phyloP scores from a whole-genome alignment of 2,329 filamentous ascomycete species.

The Mycosphaerella sp. region DNA sequence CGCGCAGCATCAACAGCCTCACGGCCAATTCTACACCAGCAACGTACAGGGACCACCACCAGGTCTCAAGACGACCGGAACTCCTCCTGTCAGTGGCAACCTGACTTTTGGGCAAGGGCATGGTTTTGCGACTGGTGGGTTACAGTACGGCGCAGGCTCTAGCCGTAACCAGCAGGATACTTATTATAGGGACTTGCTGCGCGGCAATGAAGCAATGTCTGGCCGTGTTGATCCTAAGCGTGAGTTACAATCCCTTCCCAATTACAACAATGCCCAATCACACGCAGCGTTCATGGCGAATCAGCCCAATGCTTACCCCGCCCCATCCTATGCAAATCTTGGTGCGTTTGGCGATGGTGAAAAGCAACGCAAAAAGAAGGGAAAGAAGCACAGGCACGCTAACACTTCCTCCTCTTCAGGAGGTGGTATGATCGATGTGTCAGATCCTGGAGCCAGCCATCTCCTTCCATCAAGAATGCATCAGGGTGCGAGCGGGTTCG shows the following conservation, averaged over 20 bases:
- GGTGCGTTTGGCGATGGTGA: slow-evolving; percentile 28
- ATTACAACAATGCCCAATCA: slow-evolving; percentile 21
- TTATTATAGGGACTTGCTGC: slow-evolving; percentile 22
- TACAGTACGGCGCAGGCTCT: slow-evolving; percentile 56
- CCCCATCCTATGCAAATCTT: slow-evolving; percentile 24
- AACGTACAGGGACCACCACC: slow-evolving; percentile 91
- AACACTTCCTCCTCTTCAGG: slow-evolving; percentile 98
- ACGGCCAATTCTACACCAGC: slow-evolving; percentile 70
- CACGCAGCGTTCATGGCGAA: slow-evolving; percentile 23
- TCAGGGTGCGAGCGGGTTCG: slow-evolving; percentile 66
- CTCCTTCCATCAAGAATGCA: slow-evolving; percentile 78
- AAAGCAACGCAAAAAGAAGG: slow-evolving; percentile 87
- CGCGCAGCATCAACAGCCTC: slow-evolving; percentile 50
- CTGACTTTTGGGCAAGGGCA: slow-evolving; percentile 88
- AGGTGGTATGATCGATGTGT: slow-evolving; percentile 93
- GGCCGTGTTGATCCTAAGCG: slow-evolving; percentile 27
- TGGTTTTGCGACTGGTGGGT: slow-evolving; percentile 64
- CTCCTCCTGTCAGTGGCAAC: slow-evolving; percentile 72
- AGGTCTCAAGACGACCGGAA: slow-evolving; percentile 89
- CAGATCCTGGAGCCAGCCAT: slow-evolving; percentile 94
- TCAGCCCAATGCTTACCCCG: slow-evolving; percentile 23
- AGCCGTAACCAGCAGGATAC: slow-evolving; percentile 33
- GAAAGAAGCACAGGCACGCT: slow-evolving; percentile 99
- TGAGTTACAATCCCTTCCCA: slow-evolving; percentile 32
- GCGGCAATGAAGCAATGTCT: slow-evolving; percentile 18